Evolutionary conservation across 257 asterid genomes (phyloP), one percentile per base, ranked within the genome.

Genomic region (Anisodus tanguticus): DNA sequence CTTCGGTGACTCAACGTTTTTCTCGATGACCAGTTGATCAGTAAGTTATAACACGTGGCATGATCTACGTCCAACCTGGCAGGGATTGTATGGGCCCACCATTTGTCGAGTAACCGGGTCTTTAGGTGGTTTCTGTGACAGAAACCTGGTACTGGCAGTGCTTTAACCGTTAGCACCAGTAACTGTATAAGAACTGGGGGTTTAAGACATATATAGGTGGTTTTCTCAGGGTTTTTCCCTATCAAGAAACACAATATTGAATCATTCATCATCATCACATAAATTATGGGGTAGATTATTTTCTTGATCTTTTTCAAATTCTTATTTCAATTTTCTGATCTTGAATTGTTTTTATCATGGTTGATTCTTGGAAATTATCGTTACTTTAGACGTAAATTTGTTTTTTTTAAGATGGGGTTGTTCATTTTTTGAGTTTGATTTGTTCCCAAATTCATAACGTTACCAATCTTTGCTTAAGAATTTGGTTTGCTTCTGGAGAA

Each of bases 101-200:
- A 76, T 53, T 76, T 76, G 81, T 76, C 63, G 22, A 72, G 81
- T 89, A 97, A 95, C 88, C 91, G 89, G 92, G 98, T 93, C 98
- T 92, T 90, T 83, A 89, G 97, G 95, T 90, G 90, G 91, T 91
- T 92, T 84, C 81, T 90, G 87, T 82, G 89, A 76, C 64, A 76
- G 88, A 70, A 80, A 93, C 93, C 90, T 82, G 41, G 70, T 87
- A 82, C 91, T 88, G 88, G 88, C 93, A 12, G 86, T 83, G 84
- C 72, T 43, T 78, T 69, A 84, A 92, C 97, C 92, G 91, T 63
- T 83, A 78, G 83, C 59, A 81, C 92, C 92, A 90, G 94, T 94
- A 45, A 79, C 95, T 91, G 92, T 95, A 94, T 94, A 94, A 94
- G 95, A 90, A 84, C 84, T 91, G 97, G 97, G 91, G 99, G 97